These are phyloP conservation scores for Rhizopogon vinicolor DNA, from an alignment of 768 basidiomycete genomes.

Conservation along the genomic window DNA sequence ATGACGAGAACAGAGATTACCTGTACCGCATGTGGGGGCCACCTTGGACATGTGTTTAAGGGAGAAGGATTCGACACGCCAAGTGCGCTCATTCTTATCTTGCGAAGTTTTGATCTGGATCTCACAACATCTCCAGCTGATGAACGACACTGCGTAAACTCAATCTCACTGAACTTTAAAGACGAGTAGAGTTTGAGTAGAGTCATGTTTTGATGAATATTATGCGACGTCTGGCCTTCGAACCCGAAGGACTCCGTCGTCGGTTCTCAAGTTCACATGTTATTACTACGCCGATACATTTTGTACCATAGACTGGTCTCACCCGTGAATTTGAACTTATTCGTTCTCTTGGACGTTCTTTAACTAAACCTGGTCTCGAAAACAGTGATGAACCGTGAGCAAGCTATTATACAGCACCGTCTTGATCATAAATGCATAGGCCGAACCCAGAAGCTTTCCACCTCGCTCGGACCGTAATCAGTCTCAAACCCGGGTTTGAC, in stretches of 20 bases:
- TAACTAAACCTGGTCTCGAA: background rate
- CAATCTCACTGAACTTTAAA: slow-evolving; percentile 75
- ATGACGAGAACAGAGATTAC: slow-evolving; percentile 81
- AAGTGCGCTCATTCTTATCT: slow-evolving; percentile 40
- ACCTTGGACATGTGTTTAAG: slow-evolving; percentile 94
- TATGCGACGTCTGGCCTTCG: too few relatives aligned
- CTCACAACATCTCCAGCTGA: slow-evolving; percentile 43
- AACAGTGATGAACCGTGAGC: too few relatives aligned
- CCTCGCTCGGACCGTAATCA: background rate
- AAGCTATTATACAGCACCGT: background rate
- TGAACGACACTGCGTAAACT: slow-evolving; percentile 89
- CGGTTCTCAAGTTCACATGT: too few relatives aligned
- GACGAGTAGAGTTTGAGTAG: slow-evolving; percentile 23
- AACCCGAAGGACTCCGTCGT: too few relatives aligned
- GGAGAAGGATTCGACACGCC: slow-evolving; percentile 82
- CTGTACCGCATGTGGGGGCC: slow-evolving; percentile 88
- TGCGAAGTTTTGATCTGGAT: background rate
- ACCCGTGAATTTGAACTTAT: background rate
- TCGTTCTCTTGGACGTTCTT: background rate
- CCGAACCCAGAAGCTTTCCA: background rate
- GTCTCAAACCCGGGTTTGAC: background rate
- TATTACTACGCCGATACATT: background rate
- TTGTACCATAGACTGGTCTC: background rate
- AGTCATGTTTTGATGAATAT: background rate
- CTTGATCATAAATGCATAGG: background rate